phyloP scores from a whole-genome alignment of 331 rosid species.

The Prunus yedoensis region DNA sequence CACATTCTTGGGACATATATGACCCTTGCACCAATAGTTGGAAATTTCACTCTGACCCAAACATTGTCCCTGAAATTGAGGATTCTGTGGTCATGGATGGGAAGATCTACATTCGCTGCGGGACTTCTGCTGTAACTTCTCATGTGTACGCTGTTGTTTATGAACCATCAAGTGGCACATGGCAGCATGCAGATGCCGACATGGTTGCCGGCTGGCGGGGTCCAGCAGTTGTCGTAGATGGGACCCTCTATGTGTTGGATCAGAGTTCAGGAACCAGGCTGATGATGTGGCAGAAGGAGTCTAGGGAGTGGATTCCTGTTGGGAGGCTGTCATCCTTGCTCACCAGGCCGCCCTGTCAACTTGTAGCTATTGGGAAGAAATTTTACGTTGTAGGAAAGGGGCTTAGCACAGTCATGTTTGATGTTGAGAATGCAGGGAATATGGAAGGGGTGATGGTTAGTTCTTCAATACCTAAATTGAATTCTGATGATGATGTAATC shows the following conservation, averaged over 20 bases:
- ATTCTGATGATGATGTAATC: conserved; percentile 55
- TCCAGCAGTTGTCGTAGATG: conserved; percentile 71
- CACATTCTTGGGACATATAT: conserved; percentile 78
- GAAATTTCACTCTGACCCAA: conserved; percentile 52
- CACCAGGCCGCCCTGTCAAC: conserved; percentile 80
- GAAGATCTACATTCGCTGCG: conserved; percentile 64
- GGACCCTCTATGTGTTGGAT: conserved; percentile 64
- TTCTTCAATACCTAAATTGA: conserved; percentile 65
- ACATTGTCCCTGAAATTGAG: conserved; percentile 63
- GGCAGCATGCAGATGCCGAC: conserved; percentile 79
- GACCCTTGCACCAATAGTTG: conserved; percentile 55
- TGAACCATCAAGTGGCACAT: conserved; percentile 67
- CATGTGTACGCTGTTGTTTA: conserved; percentile 58
- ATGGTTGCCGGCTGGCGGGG: conserved; percentile 88
- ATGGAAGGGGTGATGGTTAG: conserved; percentile 57
- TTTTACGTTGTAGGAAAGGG: conserved; percentile 75
- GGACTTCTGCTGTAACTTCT: conserved; percentile 48
- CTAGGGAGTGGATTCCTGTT: conserved; percentile 60
- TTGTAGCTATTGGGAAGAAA: conserved; percentile 69
- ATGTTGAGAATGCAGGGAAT: conserved; percentile 53
- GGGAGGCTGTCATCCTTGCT: conserved; percentile 81
- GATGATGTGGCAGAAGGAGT: conserved; percentile 68
- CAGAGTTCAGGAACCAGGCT: conserved; percentile 72
- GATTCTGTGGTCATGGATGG: conserved; percentile 77
- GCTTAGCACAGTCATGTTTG: conserved; percentile 75